Conservation (phyloP, 1,139 yeast species). For the Pichia sp. region DNA sequence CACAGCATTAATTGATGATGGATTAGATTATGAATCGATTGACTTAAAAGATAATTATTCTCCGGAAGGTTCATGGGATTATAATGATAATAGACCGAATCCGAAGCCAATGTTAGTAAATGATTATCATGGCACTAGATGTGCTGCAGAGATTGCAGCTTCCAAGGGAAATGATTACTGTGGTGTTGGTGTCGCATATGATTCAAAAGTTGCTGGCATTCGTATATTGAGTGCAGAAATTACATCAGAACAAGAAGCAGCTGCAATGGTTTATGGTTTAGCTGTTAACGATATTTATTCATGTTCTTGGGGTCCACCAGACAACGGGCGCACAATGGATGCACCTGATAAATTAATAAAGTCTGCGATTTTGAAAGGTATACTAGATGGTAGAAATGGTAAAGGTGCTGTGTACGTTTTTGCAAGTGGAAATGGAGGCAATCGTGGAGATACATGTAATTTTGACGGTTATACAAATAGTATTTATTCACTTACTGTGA, state of each 20-base stretch:
- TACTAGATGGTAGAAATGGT: slow-evolving; percentile 73
- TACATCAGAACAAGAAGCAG: slow-evolving; percentile 85
- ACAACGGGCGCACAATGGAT: slow-evolving; percentile 81
- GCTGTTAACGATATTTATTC: slow-evolving; percentile 88
- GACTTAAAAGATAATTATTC: slow-evolving; percentile 72
- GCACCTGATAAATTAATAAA: slow-evolving; percentile 76
- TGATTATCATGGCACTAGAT: slow-evolving; percentile 94
- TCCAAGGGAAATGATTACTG: slow-evolving; percentile 76
- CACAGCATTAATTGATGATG: slow-evolving; percentile 92
- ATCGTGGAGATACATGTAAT: slow-evolving; percentile 81
- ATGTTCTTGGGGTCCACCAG: slow-evolving; percentile 99
- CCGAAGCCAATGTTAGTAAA: slow-evolving; percentile 80
- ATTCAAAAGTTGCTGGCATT: slow-evolving; percentile 81
- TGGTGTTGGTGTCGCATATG: slow-evolving; percentile 92
- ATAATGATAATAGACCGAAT: slow-evolving; percentile 63
- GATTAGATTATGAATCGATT: slow-evolving; percentile 70
- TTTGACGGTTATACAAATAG: slow-evolving; percentile 97
- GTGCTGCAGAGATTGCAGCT: slow-evolving; percentile 97
- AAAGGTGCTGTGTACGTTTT: slow-evolving; percentile 90
- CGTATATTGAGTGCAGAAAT: slow-evolving; percentile 79
- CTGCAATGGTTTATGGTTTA: slow-evolving; percentile 72
- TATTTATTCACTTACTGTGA: slow-evolving; percentile 90
- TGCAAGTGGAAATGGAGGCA: slow-evolving; percentile 95
- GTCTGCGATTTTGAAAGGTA: slow-evolving; percentile 77
- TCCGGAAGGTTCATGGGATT: slow-evolving; percentile 83